Evolutionary conservation across 306 rosid species (phyloP), one percentile per base, ranked within the genome.

Genomic region (Coriaria nepalensis): DNA sequence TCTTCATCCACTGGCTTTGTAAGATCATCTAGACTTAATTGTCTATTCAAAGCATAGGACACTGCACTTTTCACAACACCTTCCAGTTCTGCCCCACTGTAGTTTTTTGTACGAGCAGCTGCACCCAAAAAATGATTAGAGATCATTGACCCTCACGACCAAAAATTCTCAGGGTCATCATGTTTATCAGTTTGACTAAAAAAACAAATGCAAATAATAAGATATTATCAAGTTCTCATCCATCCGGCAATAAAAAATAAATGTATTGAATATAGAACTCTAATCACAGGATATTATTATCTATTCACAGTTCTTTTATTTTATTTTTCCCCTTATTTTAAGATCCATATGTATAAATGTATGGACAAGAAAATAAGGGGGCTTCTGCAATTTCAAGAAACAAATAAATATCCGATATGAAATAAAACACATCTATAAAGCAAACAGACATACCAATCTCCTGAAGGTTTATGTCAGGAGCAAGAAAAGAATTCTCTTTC

Each of bases 11-110:
- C 93, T 40, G 77, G 93, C 67, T 85, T 85, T 55, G 96, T 82
- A 58, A 92, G 98, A 57, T 92, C 98, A 33, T 85, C 95, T 46
- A 79, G 72, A 66, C 92, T 92, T 64, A 92, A 56, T 66, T 85
- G 98, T 66, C 94, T 78, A 75, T 92, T 85, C 59, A 92, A 82
- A 57, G 98, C 96, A 69, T 52, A 92, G 54, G 98, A 92, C 35
- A 92, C 98, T 32, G 98, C 98, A 82, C 96, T 92, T 80, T 85
- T 92, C 35, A 92, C 98, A 67, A 92, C 98, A 68, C 98, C 98
- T 79, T 92, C 96, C 62, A 92, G 93, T 79, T 92, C 98, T 10
- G 98, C 98, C 82, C 98, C 98, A 61, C 98, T 92, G 47, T 64
- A 92, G 65, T 92, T 92, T 70, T 92, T 92, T 5, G 96, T 85